Evolutionary conservation across 805 yeast genomes (phyloP).

Genomic region (Priceomyces fermenticarens): DNA sequence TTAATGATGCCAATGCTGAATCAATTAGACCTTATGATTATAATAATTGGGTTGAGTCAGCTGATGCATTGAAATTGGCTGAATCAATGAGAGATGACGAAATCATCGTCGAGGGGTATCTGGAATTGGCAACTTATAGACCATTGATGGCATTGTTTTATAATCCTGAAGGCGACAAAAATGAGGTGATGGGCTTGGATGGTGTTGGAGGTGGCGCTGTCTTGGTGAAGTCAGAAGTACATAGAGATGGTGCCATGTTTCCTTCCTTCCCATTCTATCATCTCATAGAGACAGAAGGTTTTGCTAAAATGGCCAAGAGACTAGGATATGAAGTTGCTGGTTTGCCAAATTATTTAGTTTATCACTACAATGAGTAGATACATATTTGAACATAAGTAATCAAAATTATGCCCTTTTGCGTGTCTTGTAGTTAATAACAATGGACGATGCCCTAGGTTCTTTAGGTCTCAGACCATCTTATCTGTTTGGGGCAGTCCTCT

Average conservation of each 20-base stretch:
- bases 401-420: too few relatives aligned
- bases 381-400: not conserved
- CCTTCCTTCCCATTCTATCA: slow-evolving; percentile 98
- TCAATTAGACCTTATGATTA: slow-evolving; percentile 85
- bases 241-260: slow-evolving; percentile 99
- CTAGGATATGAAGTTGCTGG: slow-evolving; percentile 90
- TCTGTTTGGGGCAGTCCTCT: too few relatives aligned
- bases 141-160: slow-evolving; percentile 90
- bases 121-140: slow-evolving; percentile 90
- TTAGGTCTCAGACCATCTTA: too few relatives aligned
- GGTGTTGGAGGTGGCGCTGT: slow-evolving; percentile 99
- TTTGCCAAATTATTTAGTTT: slow-evolving; percentile 90
- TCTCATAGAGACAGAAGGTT: slow-evolving; percentile 96
- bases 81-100: slow-evolving; percentile 76
- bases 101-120: slow-evolving; percentile 90
- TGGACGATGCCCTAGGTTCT: too few relatives aligned
- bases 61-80: slow-evolving; percentile 77
- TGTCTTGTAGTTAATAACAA: too few relatives aligned
- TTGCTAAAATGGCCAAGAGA: slow-evolving; percentile 96
- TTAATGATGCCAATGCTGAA: slow-evolving; percentile 52
- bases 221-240: slow-evolving; percentile 94
- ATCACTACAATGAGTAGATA: slow-evolving; percentile 77
- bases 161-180: slow-evolving; percentile 58
- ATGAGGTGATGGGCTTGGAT: slow-evolving; percentile 78
- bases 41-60: slow-evolving; percentile 92